Percentiles rank a stretch among this genome's conserved stretches.
phyloP scores from a whole-genome alignment of 1,139 yeast genomes.

The Scheffersomyces cryptocercus region DNA sequence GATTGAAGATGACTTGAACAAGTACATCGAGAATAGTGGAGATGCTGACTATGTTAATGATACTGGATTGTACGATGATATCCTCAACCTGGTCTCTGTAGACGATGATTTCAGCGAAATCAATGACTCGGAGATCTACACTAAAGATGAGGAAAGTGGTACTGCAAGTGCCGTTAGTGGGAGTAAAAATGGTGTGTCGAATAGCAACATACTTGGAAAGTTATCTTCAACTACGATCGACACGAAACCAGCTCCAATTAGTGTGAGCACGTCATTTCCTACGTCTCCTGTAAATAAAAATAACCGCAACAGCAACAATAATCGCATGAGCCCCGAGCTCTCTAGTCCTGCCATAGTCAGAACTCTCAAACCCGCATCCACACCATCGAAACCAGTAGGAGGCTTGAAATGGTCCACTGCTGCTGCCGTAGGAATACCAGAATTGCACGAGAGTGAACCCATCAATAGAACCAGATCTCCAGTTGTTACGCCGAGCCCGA shows the following conservation, averaged over 20 bases:
- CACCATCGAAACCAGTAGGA: slow-evolving; percentile 65
- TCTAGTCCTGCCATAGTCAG: slow-evolving; percentile 28
- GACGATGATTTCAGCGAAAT: slow-evolving; percentile 13
- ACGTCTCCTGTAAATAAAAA: slow-evolving; percentile 12
- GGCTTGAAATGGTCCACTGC: slow-evolving; percentile 73
- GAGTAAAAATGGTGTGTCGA: not conserved
- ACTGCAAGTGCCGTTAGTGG: not conserved
- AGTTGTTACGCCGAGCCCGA: not conserved
- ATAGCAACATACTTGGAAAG: not conserved
- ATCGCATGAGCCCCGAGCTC: slow-evolving; percentile 12
- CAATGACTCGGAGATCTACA: slow-evolving; percentile 13
- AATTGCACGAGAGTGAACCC: not conserved
- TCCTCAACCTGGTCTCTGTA: slow-evolving; percentile 26
- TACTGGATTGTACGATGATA: slow-evolving; percentile 44
- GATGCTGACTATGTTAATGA: slow-evolving; percentile 44
- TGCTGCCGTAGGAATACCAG: slow-evolving; percentile 47
- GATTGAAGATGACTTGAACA: slow-evolving; percentile 43
- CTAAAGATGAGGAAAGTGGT: not conserved
- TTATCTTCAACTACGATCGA: not conserved
- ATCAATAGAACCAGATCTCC: slow-evolving; percentile 3
- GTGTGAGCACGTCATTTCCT: slow-evolving; percentile 5
- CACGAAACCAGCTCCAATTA: not conserved
- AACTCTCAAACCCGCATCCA: slow-evolving; percentile 65
- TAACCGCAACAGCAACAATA: too few relatives aligned
- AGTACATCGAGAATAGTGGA: slow-evolving; percentile 39